These are phyloP conservation scores for Crithidia expoeki DNA, from an alignment of 208 protist genomes.

Conservation along the genomic window DNA sequence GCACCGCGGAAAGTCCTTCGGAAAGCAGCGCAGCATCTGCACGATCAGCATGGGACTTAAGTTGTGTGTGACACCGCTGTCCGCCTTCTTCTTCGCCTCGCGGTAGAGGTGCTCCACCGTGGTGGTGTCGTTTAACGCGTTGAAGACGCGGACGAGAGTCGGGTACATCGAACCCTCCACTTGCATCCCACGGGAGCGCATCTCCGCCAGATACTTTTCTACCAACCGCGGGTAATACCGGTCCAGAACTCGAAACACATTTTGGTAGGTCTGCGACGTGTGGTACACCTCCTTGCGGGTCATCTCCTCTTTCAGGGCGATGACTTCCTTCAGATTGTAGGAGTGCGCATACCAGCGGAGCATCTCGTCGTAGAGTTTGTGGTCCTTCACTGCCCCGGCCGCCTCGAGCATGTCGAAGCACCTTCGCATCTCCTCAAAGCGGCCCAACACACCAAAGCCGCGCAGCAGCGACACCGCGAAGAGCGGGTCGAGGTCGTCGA, in stretches of 20 bases:
- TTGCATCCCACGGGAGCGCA: slow-evolving; percentile 73
- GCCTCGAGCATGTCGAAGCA: slow-evolving; percentile 69
- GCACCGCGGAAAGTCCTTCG: slow-evolving; percentile 49
- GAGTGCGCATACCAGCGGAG: slow-evolving; percentile 85
- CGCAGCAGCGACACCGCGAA: slow-evolving; percentile 76
- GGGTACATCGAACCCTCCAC: slow-evolving; percentile 86
- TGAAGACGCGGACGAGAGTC: slow-evolving; percentile 87
- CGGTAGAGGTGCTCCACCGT: slow-evolving; percentile 78
- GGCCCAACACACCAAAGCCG: slow-evolving; percentile 81
- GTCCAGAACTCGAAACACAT: slow-evolving; percentile 87
- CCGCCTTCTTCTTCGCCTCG: slow-evolving; percentile 66
- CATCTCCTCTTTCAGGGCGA: slow-evolving; percentile 91
- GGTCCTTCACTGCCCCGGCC: slow-evolving; percentile 56
- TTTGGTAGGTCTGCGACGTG: slow-evolving; percentile 79
- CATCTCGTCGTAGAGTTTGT: slow-evolving; percentile 90
- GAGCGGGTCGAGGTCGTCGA: slow-evolving; percentile 68
- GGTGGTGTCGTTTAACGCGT: slow-evolving; percentile 60
- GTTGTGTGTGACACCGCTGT: slow-evolving; percentile 34
- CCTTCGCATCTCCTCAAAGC: slow-evolving; percentile 78
- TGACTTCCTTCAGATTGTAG: slow-evolving; percentile 88
- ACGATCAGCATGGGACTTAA: slow-evolving; percentile 60
- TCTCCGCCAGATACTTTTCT: slow-evolving; percentile 86
- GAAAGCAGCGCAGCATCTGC: slow-evolving; percentile 70
- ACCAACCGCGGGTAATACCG: slow-evolving; percentile 90
- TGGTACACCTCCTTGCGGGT: slow-evolving; percentile 72